A percentile compares a stretch with the other conserved stretches of the same genome.
phyloP scores from a whole-genome alignment of 805 yeast species.

The Candida arabinofermentans region DNA sequence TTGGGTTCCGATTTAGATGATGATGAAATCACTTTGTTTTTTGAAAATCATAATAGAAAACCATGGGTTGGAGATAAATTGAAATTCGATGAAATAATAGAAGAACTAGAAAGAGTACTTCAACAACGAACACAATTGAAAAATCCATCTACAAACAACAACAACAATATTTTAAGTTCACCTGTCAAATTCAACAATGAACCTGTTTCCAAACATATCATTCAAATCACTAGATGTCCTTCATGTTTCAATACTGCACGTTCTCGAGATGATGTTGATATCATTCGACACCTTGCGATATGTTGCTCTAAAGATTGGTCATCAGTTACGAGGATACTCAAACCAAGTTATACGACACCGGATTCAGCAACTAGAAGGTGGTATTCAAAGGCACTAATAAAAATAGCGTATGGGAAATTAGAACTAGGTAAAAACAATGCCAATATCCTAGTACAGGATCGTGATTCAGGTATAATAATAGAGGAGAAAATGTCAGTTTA shows the following conservation, averaged over 20 bases:
- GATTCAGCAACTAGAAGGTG: slow-evolving; percentile 82
- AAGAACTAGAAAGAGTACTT: slow-evolving; percentile 41
- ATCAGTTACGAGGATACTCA: slow-evolving; percentile 56
- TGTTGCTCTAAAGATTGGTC: slow-evolving; percentile 81
- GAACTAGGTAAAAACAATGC: slow-evolving; percentile 88
- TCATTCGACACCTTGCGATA: slow-evolving; percentile 82
- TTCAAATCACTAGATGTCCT: slow-evolving; percentile 73
- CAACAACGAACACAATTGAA: slow-evolving; percentile 10
- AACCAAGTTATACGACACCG: slow-evolving; percentile 70
- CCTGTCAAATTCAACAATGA: background rate
- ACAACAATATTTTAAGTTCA: background rate
- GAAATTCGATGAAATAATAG: slow-evolving; percentile 42
- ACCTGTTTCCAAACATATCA: slow-evolving; percentile 33
- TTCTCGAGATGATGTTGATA: slow-evolving; percentile 55
- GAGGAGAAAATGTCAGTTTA: slow-evolving; percentile 92
- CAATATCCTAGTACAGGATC: slow-evolving; percentile 88
- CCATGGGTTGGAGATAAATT: slow-evolving; percentile 54
- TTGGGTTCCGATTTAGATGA: slow-evolving; percentile 55
- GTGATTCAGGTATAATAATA: slow-evolving; percentile 80
- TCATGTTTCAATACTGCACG: slow-evolving; percentile 62
- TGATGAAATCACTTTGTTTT: slow-evolving; percentile 51
- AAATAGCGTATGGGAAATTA: slow-evolving; percentile 84
- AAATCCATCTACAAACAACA: background rate
- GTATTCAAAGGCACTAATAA: slow-evolving; percentile 80
- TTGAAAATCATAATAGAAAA: slow-evolving; percentile 40